Evolutionary conservation across 352 stramenopile species (phyloP), one percentile per base, ranked within the genome.

Genomic region (Pythium angustatum): DNA sequence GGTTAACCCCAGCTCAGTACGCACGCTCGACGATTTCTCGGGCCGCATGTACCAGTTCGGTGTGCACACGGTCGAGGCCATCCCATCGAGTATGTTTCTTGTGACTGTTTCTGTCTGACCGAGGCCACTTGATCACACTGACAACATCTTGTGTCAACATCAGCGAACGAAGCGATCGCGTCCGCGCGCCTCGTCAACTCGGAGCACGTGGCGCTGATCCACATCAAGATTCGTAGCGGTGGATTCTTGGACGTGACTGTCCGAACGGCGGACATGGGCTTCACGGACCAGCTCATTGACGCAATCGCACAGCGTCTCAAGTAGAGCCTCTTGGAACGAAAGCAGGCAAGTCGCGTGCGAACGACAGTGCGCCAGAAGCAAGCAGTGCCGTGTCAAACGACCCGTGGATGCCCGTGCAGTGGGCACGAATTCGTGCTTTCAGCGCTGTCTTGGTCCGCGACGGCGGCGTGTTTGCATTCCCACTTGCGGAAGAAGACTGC

Each of bases 141-240:
- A 57, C 40, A 27, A 11, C 24, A 5, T 33, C 24, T 54, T 33
- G 44, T 62, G 24, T 40, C 22, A n/a, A 30, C 21, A 66, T n/a
- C 50, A 94, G 86, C 87, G 14, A 96, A 93, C 71, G 87, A 96
- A 77, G 87, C 87, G 45, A 96, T 96, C 65, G 84, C 87, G 24
- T 79, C 85, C 36, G 88, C 77, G 17, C 85, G 87, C 34, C 63
- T 96, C 24, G 73, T 73, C 38, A 91, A 91, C 72, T 92, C 87
- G 53, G 85, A 96, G 59, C 81, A 90, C 55, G 82, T 94, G 12
- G 83, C 77, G 60, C 70, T 96, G 67, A 88, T 96, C 64, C 87
- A 96, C 72, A 77, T 90, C 47, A 96, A 96, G 70, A 73, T 96
- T 58, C 87, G 87, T 51, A 91, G 68, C 33, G 85, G 81, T 24